Evolutionary conservation across 2,329 filamentous ascomycete genomes (phyloP).

Genomic region (Ceratocystis diversiconidia): DNA sequence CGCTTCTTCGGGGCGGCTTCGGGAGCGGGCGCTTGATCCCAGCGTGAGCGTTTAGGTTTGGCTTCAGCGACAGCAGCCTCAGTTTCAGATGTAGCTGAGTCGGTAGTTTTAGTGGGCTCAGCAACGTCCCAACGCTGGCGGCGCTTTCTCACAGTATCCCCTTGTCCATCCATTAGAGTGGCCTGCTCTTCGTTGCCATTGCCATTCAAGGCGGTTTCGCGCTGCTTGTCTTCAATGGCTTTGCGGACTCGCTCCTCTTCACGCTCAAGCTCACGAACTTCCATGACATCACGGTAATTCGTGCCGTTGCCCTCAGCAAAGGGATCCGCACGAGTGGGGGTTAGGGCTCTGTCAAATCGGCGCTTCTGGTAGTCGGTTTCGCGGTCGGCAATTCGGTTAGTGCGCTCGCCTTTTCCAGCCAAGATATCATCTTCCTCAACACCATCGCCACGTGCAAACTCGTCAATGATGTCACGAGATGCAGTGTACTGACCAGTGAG

Average conservation of each 20-base stretch:
- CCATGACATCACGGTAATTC: constrained; percentile 85
- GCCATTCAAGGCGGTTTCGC: constrained; percentile 43
- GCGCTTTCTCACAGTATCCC: constrained; percentile 64
- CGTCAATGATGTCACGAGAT: constrained; percentile 79
- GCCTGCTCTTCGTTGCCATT: constrained; percentile 42
- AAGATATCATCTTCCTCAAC: constrained; percentile 89
- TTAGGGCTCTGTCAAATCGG: constrained; percentile 74
- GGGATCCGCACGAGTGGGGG: constrained; percentile 71
- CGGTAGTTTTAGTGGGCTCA: constrained; percentile 25
- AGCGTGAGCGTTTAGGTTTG: constrained; percentile 66
- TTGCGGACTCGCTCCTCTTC: constrained; percentile 80
- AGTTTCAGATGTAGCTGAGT: constrained; percentile 28
- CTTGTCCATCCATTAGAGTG: constrained; percentile 58
- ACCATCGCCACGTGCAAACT: constrained; percentile 72
- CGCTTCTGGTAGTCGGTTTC: constrained; percentile 98
- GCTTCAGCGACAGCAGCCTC: constrained; percentile 35
- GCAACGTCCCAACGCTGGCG: constrained; percentile 91
- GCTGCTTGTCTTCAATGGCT: constrained; percentile 59
- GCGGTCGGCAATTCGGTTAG: constrained; percentile 77
- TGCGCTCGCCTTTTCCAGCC: constrained; percentile 67
- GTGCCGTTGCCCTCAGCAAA: constrained; percentile 64
- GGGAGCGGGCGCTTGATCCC: constrained; percentile 65
- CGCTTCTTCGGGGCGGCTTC: constrained; percentile 52
- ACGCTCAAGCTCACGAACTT: constrained; percentile 73
- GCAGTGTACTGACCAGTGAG: constrained; percentile 94